Conservation (phyloP, 176 grass and related monocot species). For the Lolium multiflorum region DNA sequence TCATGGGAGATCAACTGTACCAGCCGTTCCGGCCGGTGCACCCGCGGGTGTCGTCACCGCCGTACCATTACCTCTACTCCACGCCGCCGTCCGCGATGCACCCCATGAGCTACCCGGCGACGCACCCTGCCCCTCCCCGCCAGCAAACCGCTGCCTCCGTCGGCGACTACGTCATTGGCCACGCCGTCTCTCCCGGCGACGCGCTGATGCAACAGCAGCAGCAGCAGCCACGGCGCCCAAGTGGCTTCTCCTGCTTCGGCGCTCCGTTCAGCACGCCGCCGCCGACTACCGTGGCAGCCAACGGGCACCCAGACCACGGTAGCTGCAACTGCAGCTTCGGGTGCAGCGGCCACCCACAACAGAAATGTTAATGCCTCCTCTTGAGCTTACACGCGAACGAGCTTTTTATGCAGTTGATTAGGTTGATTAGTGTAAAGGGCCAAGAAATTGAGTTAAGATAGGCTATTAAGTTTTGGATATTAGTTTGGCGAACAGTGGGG, state of each 20-base stretch:
- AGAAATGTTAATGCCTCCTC: conserved; percentile 49
- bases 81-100: conserved; percentile 56
- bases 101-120: conserved; percentile 59
- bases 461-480: conserved; percentile 38
- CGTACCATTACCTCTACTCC: conserved; percentile 63
- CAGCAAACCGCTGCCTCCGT: conserved; percentile 21
- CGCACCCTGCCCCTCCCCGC: conserved; percentile 50
- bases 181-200: conserved; percentile 56
- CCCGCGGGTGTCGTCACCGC: conserved; percentile 51
- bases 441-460: conserved; percentile 17
- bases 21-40: conserved; percentile 58
- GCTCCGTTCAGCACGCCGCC: conserved; percentile 24
- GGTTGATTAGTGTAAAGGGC: conserved; percentile 50
- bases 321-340: conserved; percentile 59
- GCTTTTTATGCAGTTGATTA: conserved; percentile 25
- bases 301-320: conserved; percentile 45
- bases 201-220: conserved; percentile 29
- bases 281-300: not conserved
- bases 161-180: conserved; percentile 79
- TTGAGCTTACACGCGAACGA: not conserved
- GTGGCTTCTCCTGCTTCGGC: conserved; percentile 52
- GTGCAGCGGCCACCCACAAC: conserved; percentile 57
- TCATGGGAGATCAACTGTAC: conserved; percentile 53
- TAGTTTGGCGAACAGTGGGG: not conserved
- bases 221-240: conserved; percentile 4